phyloP scores from a whole-genome alignment of 176 grass and related monocot species.

The Triticum turgidum region DNA sequence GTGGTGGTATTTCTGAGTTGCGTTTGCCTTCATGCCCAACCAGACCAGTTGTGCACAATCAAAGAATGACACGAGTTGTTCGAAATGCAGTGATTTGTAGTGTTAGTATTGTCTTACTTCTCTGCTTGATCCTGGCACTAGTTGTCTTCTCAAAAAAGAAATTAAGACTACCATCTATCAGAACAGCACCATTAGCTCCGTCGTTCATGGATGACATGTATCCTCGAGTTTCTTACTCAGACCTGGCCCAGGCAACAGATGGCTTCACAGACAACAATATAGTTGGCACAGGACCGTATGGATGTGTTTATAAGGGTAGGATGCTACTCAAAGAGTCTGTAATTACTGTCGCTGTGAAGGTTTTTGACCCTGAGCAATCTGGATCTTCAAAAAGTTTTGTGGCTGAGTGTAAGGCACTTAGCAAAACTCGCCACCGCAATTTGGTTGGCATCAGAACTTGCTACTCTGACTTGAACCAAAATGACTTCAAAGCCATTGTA shows the following conservation, averaged over 20 bases:
- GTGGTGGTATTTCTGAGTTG: slow-evolving; percentile 31
- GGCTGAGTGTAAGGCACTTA: slow-evolving; percentile 27
- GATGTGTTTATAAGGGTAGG: slow-evolving; percentile 40
- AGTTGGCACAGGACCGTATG: slow-evolving; percentile 32
- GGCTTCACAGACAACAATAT: slow-evolving; percentile 24
- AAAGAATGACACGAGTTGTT: neutral
- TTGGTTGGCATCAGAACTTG: slow-evolving; percentile 35
- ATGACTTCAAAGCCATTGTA: slow-evolving; percentile 49
- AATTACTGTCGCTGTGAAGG: slow-evolving; percentile 30
- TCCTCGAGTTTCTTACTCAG: slow-evolving; percentile 26
- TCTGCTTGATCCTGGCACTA: neutral
- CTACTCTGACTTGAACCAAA: slow-evolving; percentile 24
- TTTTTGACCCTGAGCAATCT: slow-evolving; percentile 26
- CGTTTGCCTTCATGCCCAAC: slow-evolving; percentile 25
- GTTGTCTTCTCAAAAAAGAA: neutral
- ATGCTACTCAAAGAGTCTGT: neutral
- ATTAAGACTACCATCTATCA: neutral
- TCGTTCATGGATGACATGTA: neutral
- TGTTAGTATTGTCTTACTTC: neutral
- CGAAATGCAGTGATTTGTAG: neutral
- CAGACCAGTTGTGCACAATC: neutral
- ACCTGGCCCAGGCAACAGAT: slow-evolving; percentile 28
- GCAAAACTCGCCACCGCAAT: slow-evolving; percentile 45
- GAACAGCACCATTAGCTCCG: neutral
- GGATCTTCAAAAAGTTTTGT: slow-evolving; percentile 39